Evolutionary conservation across 345 rosid genomes (phyloP).

Genomic region (Alliaria petiolata): DNA sequence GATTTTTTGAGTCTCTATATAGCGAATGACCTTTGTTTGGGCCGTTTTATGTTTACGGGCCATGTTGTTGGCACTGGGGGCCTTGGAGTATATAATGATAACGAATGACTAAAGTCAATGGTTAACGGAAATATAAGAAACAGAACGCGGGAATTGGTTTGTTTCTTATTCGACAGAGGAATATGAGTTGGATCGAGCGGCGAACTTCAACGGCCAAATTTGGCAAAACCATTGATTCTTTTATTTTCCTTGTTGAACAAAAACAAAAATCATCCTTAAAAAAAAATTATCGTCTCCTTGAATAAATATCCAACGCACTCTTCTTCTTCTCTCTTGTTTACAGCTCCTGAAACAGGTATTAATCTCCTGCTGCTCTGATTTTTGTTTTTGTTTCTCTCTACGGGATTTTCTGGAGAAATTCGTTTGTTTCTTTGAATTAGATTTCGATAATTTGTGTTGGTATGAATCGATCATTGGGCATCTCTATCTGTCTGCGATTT

Average conservation of each 20-base stretch:
- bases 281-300: not conserved
- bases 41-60: not conserved
- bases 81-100: not conserved
- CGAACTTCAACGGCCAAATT: constrained; percentile 25
- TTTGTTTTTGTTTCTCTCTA: no score
- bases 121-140: constrained; percentile 15
- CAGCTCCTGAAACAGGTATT: constrained; percentile 21
- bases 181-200: constrained; percentile 28
- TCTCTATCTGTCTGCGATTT: not conserved
- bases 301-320: not conserved
- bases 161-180: not conserved
- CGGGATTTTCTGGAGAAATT: no score
- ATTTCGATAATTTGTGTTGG: not conserved
- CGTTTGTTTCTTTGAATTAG: not conserved
- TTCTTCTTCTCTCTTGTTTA: constrained; percentile 9
- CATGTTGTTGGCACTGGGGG: not conserved
- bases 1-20: no score
- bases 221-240: constrained; percentile 19
- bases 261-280: not conserved
- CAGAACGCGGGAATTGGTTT: constrained; percentile 29
- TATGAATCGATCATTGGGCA: not conserved
- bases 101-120: not conserved
- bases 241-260: not conserved
- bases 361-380: not conserved
- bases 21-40: not conserved